These are phyloP conservation scores for Acer negundo DNA, from an alignment of 345 rosid species.

Conservation along the genomic window DNA sequence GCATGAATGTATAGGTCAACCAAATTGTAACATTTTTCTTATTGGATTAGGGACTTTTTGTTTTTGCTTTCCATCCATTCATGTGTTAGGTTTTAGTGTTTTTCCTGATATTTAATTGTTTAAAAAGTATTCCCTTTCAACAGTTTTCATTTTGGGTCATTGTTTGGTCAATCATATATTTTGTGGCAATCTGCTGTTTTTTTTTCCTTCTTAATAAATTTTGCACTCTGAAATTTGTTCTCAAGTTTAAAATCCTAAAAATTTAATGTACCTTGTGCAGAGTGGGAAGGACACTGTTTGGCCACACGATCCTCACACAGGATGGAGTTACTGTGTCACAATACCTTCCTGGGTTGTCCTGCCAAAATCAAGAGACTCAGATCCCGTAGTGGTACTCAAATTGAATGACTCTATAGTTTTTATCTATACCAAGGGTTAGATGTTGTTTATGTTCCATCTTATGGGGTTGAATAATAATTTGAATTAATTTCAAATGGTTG, in stretches of 20 bases:
- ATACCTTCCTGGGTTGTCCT: constrained; percentile 90
- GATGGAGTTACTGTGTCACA: constrained; percentile 96
- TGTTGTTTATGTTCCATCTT: constrained; percentile 23
- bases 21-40: no score
- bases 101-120: neutral
- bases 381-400: constrained; percentile 91
- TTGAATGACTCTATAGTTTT: constrained; percentile 30
- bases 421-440: constrained; percentile 32
- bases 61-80: no score
- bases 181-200: neutral
- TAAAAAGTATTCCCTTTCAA: neutral
- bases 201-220: neutral
- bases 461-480: constrained; percentile 14
- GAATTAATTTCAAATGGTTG: neutral
- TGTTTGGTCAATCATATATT: neutral
- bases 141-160: neutral
- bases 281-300: constrained; percentile 80
- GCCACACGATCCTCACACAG: constrained; percentile 89
- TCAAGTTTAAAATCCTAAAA: neutral
- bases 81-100: neutral
- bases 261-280: constrained; percentile 49
- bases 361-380: constrained; percentile 89
- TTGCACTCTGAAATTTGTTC: neutral
- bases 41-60: no score
- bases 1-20: neutral